Conservation (phyloP, 163 green algal species). For the Scenedesmus sp. region DNA sequence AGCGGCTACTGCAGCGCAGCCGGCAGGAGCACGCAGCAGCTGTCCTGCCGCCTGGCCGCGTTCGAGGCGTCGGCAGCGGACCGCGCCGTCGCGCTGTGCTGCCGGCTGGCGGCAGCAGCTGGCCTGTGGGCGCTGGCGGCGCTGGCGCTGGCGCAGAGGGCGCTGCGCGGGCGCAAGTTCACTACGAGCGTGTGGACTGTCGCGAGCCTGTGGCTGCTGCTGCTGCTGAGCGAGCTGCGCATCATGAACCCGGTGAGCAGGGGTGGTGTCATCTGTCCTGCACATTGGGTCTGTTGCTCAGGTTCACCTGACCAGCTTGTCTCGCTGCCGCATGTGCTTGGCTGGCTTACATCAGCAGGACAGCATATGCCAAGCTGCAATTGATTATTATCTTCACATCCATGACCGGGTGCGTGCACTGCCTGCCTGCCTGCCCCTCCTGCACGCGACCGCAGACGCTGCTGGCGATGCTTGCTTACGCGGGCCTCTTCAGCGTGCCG, state of each 20-base stretch:
- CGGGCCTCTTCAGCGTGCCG: slow-evolving; percentile 44
- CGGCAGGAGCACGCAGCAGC: neutral
- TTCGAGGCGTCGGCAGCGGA: slow-evolving; percentile 28
- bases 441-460: slow-evolving; percentile 3
- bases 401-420: neutral
- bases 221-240: slow-evolving; percentile 54
- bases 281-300: neutral
- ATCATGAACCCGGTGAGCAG: slow-evolving; percentile 35
- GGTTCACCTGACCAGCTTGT: too few species aligned
- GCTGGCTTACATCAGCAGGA: too few species aligned
- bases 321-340: too few species aligned
- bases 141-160: slow-evolving; percentile 3
- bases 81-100: neutral
- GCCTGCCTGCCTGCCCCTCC: neutral
- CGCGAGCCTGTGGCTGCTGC: slow-evolving; percentile 35
- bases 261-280: neutral
- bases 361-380: neutral
- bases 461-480: slow-evolving; percentile 45
- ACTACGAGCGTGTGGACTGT: slow-evolving; percentile 17
- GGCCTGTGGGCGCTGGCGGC: slow-evolving; percentile 13
- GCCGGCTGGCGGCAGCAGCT: slow-evolving; percentile 18
- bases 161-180: slow-evolving; percentile 28
- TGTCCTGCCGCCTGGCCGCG: neutral
- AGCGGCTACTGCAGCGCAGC: slow-evolving; percentile 5
- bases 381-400: too few species aligned